phyloP scores from a whole-genome alignment of 2,329 filamentous ascomycete species.

The Alternaria sp. region DNA sequence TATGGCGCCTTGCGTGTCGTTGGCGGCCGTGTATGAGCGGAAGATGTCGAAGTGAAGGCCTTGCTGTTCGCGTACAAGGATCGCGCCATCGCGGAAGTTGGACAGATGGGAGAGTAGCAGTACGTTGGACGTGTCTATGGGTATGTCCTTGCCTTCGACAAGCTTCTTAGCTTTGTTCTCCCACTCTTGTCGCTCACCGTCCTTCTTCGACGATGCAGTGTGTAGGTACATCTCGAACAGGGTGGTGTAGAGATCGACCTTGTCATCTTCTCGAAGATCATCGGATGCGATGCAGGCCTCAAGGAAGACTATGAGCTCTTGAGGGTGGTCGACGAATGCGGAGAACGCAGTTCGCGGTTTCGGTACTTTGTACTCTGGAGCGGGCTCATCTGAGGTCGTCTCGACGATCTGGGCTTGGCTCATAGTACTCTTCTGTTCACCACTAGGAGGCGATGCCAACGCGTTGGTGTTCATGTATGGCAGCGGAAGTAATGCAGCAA shows the following conservation, averaged over 20 bases:
- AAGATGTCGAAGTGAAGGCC: conserved; percentile 95
- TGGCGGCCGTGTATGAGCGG: conserved; percentile 89
- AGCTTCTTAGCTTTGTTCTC: conserved; percentile 88
- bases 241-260: conserved; percentile 88
- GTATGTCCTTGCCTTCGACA: conserved; percentile 77
- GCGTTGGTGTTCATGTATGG: conserved; percentile 79
- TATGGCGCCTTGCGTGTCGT: conserved; percentile 89
- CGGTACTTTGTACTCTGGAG: conserved; percentile 74
- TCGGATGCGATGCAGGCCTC: conserved; percentile 82
- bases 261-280: conserved; percentile 74
- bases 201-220: conserved; percentile 78
- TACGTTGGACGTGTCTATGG: conserved; percentile 94
- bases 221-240: conserved; percentile 98
- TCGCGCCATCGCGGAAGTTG: conserved; percentile 87
- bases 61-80: conserved; percentile 91
- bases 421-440: conserved; percentile 59
- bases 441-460: conserved; percentile 61
- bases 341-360: conserved; percentile 91
- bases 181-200: conserved; percentile 77
- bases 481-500: conserved; percentile 81
- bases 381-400: conserved; percentile 59
- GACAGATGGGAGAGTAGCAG: conserved; percentile 90
- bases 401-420: conserved; percentile 62
- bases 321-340: conserved; percentile 91
- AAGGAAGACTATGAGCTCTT: conserved; percentile 90